Evolutionary conservation across 495 filamentous ascomycete genomes (phyloP).

Genomic region (Hyphodiscus hymeniophilus): DNA sequence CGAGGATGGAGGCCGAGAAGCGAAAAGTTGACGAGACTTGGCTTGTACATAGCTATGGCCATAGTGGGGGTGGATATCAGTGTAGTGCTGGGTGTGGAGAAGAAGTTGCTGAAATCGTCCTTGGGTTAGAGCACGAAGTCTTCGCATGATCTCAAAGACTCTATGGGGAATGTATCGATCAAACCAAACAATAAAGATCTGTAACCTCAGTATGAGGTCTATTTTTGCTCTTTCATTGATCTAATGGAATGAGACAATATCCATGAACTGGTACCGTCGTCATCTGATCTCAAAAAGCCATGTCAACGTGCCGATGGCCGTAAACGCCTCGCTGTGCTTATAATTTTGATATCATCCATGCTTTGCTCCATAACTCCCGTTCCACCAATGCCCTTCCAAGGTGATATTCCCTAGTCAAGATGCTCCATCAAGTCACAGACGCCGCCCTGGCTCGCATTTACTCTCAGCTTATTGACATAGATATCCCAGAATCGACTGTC

Average conservation of each 20-base stretch:
- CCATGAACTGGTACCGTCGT: no score
- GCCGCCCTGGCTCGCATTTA: constrained; percentile 55
- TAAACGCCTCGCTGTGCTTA: no score
- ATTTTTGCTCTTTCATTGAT: no score
- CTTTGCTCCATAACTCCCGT: neutral
- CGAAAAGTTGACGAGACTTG: constrained; percentile 3
- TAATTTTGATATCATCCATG: neutral
- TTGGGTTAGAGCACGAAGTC: neutral
- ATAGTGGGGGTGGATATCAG: constrained; percentile 21
- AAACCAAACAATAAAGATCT: no score
- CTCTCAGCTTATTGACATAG: constrained; percentile 56
- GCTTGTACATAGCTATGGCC: constrained; percentile 21
- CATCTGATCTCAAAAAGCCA: no score
- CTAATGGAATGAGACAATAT: no score
- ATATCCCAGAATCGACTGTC: constrained; percentile 45
- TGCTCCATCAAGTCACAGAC: constrained; percentile 30
- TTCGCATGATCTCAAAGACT: constrained; percentile 1
- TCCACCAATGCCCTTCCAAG: no score
- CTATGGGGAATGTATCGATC: no score
- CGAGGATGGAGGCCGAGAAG: constrained; percentile 15
- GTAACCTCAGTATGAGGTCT: no score
- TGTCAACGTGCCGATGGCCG: neutral
- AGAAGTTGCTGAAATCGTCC: constrained; percentile 7
- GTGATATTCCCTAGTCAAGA: neutral
- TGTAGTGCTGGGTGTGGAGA: constrained; percentile 15